Evolutionary conservation across 345 rosid species (phyloP).

Genomic region (Mangifera indica): DNA sequence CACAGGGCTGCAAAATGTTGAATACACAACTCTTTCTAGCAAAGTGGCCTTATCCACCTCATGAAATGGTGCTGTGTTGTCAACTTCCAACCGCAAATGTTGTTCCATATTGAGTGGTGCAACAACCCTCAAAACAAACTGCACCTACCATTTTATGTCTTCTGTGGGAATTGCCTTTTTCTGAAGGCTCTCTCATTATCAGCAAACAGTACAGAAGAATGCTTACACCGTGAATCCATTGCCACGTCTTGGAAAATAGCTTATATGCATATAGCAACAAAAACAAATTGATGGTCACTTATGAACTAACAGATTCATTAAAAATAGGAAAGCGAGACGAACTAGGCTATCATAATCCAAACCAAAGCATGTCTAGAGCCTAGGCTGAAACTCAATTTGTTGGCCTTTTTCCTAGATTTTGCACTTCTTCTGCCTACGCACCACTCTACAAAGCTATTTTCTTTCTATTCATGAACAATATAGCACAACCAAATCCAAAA

Average conservation of each 20-base stretch:
- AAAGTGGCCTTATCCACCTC: background rate
- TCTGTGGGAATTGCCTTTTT: background rate
- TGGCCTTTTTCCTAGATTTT: background rate
- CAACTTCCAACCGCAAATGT: background rate
- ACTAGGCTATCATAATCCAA: background rate
- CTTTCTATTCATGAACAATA: no score
- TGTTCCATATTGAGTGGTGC: background rate
- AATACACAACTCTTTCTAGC: background rate
- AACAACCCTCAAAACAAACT: background rate
- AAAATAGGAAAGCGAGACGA: background rate
- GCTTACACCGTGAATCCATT: background rate
- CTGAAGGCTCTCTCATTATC: background rate
- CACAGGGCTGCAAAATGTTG: background rate
- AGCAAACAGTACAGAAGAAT: background rate
- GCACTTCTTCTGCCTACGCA: background rate
- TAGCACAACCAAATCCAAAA: background rate
- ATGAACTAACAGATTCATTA: background rate
- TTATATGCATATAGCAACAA: background rate
- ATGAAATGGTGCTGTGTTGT: background rate
- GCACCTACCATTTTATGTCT: background rate
- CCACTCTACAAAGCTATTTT: no score
- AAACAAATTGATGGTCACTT: background rate
- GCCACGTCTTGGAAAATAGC: background rate
- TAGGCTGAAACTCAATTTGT: background rate
- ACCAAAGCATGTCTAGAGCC: background rate